Evolutionary conservation across 192 early-diverging fungal species (phyloP), one percentile per base, ranked within the genome.

Genomic region (Tieghemiomyces parasiticus): DNA sequence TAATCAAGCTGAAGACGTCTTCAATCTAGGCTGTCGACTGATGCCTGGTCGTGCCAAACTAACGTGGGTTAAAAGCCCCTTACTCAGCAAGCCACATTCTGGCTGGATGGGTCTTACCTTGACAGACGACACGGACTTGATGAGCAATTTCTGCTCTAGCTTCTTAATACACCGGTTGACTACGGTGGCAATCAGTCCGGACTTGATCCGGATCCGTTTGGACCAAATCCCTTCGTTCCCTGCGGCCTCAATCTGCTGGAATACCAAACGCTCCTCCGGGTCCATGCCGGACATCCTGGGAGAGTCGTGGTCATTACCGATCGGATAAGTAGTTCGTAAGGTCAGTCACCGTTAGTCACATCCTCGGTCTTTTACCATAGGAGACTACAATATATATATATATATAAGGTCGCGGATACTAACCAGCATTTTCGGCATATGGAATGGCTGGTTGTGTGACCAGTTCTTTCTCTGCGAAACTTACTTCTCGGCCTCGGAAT

Each of bases 61-160:
- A n/a, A n/a, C n/a, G n/a, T n/a, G n/a, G n/a, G n/a, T n/a, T n/a
- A n/a, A n/a, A n/a, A n/a, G n/a, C n/a, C n/a, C n/a, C n/a, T n/a
- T n/a, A n/a, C n/a, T n/a, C n/a, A n/a, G n/a, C n/a, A n/a, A n/a
- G n/a, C n/a, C n/a, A n/a, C n/a, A n/a, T n/a, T n/a, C n/a, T n/a
- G n/a, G n/a, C n/a, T n/a, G n/a, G n/a, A n/a, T n/a, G n/a, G n/a
- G n/a, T n/a, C n/a, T n/a, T n/a, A n/a, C n/a, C n/a, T 97, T 95
- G 65, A 95, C 84, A 14, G 86, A 83, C 61, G 93, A 94, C 60
- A 93, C 77, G 19, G 79, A 72, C 66, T 95, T 95, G 46, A 95
- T 91, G 38, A 91, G 61, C 59, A 75, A 71, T 50, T 80, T 83
- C 62, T 85, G 83, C 63, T 97, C 92, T 25, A 97, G 74, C 14